Percentiles rank a stretch among this genome's conserved stretches.
Evolutionary conservation across 768 basidiomycete genomes (phyloP).

Genomic region (Kwoniella mangroviensis): DNA sequence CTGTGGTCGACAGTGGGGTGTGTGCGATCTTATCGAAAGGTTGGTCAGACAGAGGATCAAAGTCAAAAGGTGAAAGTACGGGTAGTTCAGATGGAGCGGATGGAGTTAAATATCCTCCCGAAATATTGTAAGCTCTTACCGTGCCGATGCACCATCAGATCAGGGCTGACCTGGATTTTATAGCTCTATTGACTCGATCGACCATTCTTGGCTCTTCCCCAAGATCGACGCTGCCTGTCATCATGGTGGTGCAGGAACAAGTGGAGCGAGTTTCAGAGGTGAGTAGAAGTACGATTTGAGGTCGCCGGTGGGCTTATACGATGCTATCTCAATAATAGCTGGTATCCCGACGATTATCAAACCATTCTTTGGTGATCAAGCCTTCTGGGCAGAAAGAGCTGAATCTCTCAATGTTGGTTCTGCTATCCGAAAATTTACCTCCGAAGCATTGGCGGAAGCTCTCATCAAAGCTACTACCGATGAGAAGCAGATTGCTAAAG

Average conservation of each 20-base stretch:
- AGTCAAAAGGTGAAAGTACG: slow-evolving; percentile 57
- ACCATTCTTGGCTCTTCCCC: slow-evolving; percentile 95
- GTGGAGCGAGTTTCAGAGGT: slow-evolving; percentile 92
- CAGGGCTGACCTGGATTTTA: not conserved
- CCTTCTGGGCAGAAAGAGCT: slow-evolving; percentile 98
- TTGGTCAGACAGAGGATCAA: slow-evolving; percentile 84
- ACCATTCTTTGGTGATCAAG: slow-evolving; percentile 98
- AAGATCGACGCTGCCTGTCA: slow-evolving; percentile 96
- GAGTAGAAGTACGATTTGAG: slow-evolving; percentile 27
- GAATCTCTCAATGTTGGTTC: slow-evolving; percentile 91
- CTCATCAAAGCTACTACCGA: slow-evolving; percentile 82
- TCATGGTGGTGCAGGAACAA: slow-evolving; percentile 96
- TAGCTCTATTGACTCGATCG: slow-evolving; percentile 74
- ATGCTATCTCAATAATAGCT: slow-evolving; percentile 19
- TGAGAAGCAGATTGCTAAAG: slow-evolving; percentile 82
- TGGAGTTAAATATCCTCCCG: slow-evolving; percentile 48
- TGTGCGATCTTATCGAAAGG: slow-evolving; percentile 94
- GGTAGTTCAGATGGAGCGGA: slow-evolving; percentile 40
- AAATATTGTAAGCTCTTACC: slow-evolving; percentile 40
- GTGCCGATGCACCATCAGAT: not conserved
- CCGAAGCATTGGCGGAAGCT: slow-evolving; percentile 76
- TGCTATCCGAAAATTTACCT: slow-evolving; percentile 83
- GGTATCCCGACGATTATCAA: slow-evolving; percentile 83
- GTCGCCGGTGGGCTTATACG: not conserved
- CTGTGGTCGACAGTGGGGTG: slow-evolving; percentile 83